Conservation (phyloP, 352 stramenopile species). For the Plasmopara muralis region DNA sequence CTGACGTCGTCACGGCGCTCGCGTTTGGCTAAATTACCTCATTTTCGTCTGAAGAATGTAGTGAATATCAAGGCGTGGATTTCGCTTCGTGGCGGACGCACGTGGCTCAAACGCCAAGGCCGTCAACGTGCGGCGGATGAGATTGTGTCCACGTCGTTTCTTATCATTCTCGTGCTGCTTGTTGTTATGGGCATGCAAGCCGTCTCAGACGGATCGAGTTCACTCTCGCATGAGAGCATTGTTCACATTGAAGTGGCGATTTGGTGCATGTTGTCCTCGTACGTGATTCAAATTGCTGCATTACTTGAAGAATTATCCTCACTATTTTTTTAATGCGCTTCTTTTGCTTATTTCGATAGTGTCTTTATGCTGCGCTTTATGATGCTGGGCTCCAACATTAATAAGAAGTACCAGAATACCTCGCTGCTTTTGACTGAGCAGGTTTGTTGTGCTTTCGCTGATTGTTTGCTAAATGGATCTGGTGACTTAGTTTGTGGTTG, state of each 20-base stretch:
- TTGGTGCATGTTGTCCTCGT: slow-evolving; percentile 82
- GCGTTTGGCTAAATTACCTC: slow-evolving; percentile 72
- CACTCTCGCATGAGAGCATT: slow-evolving; percentile 54
- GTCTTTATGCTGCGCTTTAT: slow-evolving; percentile 89
- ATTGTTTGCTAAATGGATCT: slow-evolving; percentile 1
- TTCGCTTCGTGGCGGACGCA: slow-evolving; percentile 74
- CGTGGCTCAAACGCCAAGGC: slow-evolving; percentile 83
- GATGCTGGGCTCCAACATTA: slow-evolving; percentile 87
- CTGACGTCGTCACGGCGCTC: slow-evolving; percentile 82
- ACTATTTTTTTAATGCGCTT: background rate
- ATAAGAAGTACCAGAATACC: slow-evolving; percentile 90
- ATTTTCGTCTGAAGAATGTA: slow-evolving; percentile 88
- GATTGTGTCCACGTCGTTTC: slow-evolving; percentile 84
- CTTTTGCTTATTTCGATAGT: slow-evolving; percentile 23
- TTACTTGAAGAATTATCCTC: no score
- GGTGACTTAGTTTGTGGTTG: slow-evolving; percentile 9
- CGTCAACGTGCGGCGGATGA: slow-evolving; percentile 81
- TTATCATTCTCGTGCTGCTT: slow-evolving; percentile 81
- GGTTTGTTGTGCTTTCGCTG: slow-evolving; percentile 27
- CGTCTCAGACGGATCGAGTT: slow-evolving; percentile 49
- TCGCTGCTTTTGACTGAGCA: slow-evolving; percentile 87
- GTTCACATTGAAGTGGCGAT: slow-evolving; percentile 81
- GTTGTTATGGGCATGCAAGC: slow-evolving; percentile 83
- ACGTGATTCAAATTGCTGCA: slow-evolving; percentile 9
- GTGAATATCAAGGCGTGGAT: slow-evolving; percentile 90